Base-by-base conservation (phyloP, 2,329 filamentous ascomycete genomes). In the Fusarium anthophilum region DNA sequence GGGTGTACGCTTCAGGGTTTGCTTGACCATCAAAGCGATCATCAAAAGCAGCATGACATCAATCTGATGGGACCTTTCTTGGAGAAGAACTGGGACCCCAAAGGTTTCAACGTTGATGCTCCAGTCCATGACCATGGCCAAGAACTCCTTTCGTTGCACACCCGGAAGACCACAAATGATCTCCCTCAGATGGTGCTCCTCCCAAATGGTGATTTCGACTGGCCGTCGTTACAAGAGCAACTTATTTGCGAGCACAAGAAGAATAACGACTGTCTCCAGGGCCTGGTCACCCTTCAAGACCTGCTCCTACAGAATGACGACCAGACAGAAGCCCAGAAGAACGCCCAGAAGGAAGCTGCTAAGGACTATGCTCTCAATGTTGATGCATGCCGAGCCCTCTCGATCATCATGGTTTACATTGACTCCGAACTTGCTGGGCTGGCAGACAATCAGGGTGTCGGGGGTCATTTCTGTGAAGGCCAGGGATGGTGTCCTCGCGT, bases 1-100 rank as follows among this genome's bases (percentile, higher is more conserved):
- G 82, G 73, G 6, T 84, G 82, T 45, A 51, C 24, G 1, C 59
- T 84, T 3, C 81, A 79, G 35, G 3, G 22, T 1, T 57, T 41
- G 28, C 69, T 84, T 11, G 82, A 84, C n/a, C n/a, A 35, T 0
- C 78, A 84, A 43, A 8, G 13, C 0, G 78, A 82, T 14, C 80
- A 83, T 9, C 76, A 77, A 6, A 81, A 79, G 38, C 6, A 14
- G 3, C 47, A 75, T 10, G 76, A 78, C 35, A 60, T 53, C 4
- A n/a, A 63, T 1, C 55, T 72, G 2, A 47, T 82, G 43, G 38
- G 62, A 3, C 39, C 18, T 0, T 75, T 83, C 6, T 82, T 55
- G 14, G 51, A 80, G n/a, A 69, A 77, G 3, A 48, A 74, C 1
- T 82, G 81, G 80, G 43, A 77, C 3, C 60, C 38, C 0, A 37